These are phyloP conservation scores for Aspergillus jensenii DNA, from an alignment of 2,329 filamentous ascomycete species.

Conservation along the genomic window DNA sequence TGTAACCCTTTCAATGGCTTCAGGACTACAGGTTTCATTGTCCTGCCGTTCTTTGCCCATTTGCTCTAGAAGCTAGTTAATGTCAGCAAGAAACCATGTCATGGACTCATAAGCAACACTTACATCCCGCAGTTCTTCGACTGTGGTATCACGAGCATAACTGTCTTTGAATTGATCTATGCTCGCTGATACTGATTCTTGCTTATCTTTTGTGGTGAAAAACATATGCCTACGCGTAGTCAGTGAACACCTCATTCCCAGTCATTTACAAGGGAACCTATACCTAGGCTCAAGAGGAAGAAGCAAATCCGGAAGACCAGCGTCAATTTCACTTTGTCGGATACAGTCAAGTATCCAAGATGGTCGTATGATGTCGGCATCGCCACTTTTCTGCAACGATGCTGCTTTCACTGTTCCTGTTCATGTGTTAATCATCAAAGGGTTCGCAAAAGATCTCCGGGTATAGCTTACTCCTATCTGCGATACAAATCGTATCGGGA, in stretches of 20 bases:
- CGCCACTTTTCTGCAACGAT: slow-evolving; percentile 71
- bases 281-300: slow-evolving; percentile 63
- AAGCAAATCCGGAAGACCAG: slow-evolving; percentile 54
- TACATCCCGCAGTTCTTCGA: slow-evolving; percentile 60
- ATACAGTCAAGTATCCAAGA: slow-evolving; percentile 84
- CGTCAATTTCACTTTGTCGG: slow-evolving; percentile 56
- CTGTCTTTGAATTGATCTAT: slow-evolving; percentile 81
- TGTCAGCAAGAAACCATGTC: slow-evolving; percentile 5
- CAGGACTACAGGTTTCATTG: slow-evolving; percentile 44
- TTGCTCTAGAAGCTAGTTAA: slow-evolving; percentile 38
- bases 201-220: slow-evolving; percentile 60
- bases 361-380: slow-evolving; percentile 72
- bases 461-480: slow-evolving; percentile 63
- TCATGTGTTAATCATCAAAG: slow-evolving; percentile 14
- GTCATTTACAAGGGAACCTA: slow-evolving; percentile 33
- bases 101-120: slow-evolving; percentile 14
- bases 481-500: slow-evolving; percentile 68
- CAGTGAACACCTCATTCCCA: neutral
- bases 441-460: no score
- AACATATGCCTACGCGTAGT: slow-evolving; percentile 64
- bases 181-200: slow-evolving; percentile 57
- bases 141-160: slow-evolving; percentile 68
- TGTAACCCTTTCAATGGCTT: slow-evolving; percentile 57
- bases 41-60: slow-evolving; percentile 33
- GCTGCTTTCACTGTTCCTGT: slow-evolving; percentile 71